Conservation (phyloP, 169 alveolate species). For the Eimeria sp. region DNA sequence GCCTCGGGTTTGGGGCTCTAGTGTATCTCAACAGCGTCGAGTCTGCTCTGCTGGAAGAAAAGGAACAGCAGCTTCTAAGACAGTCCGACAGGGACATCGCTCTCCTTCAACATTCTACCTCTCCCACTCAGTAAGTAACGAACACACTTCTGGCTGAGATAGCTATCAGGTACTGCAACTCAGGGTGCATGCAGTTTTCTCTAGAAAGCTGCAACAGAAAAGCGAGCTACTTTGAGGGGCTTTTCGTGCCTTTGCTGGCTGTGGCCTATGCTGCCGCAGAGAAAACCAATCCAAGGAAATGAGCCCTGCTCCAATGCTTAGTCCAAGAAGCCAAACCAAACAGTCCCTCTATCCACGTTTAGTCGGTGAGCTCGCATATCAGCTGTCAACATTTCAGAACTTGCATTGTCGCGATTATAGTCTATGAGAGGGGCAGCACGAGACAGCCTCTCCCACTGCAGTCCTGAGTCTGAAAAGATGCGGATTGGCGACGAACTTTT, state of each 20-base stretch:
- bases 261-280: background rate
- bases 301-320: background rate
- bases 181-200: background rate
- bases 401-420: background rate
- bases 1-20: constrained; percentile 88
- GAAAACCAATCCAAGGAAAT: constrained; percentile 6
- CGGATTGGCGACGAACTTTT: background rate
- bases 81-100: constrained; percentile 25
- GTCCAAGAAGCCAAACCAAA: constrained; percentile 41
- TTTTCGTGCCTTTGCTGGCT: background rate
- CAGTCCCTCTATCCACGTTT: constrained; percentile 37
- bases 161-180: background rate
- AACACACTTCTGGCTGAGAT: background rate
- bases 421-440: background rate
- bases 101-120: background rate
- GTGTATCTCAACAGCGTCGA: constrained; percentile 88
- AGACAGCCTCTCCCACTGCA: background rate
- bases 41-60: constrained; percentile 85
- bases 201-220: background rate
- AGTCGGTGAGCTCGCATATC: constrained; percentile 1
- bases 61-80: constrained; percentile 47
- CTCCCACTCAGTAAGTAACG: constrained; percentile 1
- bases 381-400: background rate
- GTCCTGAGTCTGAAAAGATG: background rate
- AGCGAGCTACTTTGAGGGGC: background rate